Evolutionary conservation across 768 basidiomycete species (phyloP), one percentile per base, ranked within the genome.

Genomic region (Lactarius pseudohatsudake): DNA sequence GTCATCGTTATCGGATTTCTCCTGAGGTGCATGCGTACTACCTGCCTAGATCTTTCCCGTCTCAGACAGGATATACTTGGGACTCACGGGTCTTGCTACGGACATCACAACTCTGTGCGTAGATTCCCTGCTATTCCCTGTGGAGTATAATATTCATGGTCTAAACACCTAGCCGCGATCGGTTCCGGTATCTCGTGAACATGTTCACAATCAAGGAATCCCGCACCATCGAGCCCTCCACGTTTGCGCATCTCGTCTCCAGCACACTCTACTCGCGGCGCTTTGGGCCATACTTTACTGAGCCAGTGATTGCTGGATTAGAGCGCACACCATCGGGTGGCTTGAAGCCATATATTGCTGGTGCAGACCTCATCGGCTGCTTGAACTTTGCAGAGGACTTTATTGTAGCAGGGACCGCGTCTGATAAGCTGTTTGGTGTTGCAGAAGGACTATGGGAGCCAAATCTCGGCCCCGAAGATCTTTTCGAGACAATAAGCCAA

Each of bases 191-290:
- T 79, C 85, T 95, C 70, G 90, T 96, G 65, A 99, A 99, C 81
- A 96, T 98, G 93, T 98, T 98, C 79, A 92, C 93, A 38, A 98
- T 99, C 84, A 99, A 99, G 78, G 96, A 99, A 78, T 96, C 97
- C 75, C 87, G 96, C 69, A 90, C 96, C 74, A 97, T 99, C 73
- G 89, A 93, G 71, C 97, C 97, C 54, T 89, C 95, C 81, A 94
- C 94, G 8, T 98, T 98, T 77, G 91, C 94, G 32, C 94, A 95
- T 74, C 88, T 99, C 69, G 90, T 98, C 67, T 94, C 92, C 53
- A 95, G 93, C 61, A 96, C 96, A 26, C 84, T 99, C 18, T 99
- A 98, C 77, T 94, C 98, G 78, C 87, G 86, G 75, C 87, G 97
- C 77, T 99, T 98, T 74, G 93, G 92, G 8, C 96, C 97, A 41